Base-by-base conservation (phyloP, 1,284 basidiomycete species). In the Naganishia sp. region DNA sequence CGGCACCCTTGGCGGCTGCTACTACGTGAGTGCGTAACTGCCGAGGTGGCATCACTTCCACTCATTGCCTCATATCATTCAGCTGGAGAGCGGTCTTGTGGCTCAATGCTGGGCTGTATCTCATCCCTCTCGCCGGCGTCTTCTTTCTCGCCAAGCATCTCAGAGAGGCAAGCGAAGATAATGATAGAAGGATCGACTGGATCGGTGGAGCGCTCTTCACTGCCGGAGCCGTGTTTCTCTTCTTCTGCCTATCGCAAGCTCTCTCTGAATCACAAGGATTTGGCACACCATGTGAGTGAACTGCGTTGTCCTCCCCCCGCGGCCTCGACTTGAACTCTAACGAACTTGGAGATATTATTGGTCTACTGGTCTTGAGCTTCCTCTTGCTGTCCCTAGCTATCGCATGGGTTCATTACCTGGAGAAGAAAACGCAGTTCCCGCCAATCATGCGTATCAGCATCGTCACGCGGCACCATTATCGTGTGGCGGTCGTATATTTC, bases 161-260 rank as follows among this genome's bases (percentile, higher is more conserved):
- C 23, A 47, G 6, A n/a, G 55, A 57, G 18, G 31, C 31, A 10
- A 45, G 55, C 5, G 43, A 46, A n/a, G 25, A 57, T 7, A 39
- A 28, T 11, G 87, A 90, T 70, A 79, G 79, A 28, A 83, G 88
- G 0, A 82, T 95, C 0, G 92, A 96, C 74, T 94, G 90, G 90
- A 73, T 90, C 25, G 92, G 93, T 4, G 89, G 88, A 0, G 79
- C 85, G 21, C 77, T 94, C 39, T 83, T 91, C 53, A 92, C 90
- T 0, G 75, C 82, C 0, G 92, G 90, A 0, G 81, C 94, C 15
- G 86, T 90, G 0, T 81, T 94, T 1, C 82, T 95, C 69, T 84
- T 90, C 13, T 94, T 94, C 73, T 86, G 87, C 0, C 84, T 95
- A 0, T 87, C 87, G 51, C 86, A 91, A 73, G 91, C 88, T 1